These are phyloP conservation scores for Lactuca saligna DNA, from an alignment of 129 eudicot genomes.

Conservation along the genomic window DNA sequence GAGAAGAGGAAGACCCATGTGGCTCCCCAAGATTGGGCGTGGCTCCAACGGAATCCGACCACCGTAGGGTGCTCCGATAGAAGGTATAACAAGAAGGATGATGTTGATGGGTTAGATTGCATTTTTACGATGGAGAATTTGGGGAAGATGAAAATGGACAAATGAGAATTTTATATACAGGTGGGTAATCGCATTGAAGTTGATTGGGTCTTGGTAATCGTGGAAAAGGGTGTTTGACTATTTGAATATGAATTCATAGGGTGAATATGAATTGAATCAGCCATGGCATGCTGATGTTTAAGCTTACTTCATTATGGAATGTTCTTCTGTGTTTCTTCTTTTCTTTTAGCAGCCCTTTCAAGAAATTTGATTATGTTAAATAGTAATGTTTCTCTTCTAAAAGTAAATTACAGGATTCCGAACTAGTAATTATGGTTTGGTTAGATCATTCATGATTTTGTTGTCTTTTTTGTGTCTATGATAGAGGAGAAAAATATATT, in stretches of 20 bases:
- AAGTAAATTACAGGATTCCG: too few relatives aligned
- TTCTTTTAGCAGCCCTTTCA: constrained; percentile 18
- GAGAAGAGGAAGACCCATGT: constrained; percentile 60
- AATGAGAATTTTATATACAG: neutral
- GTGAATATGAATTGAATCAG: neutral
- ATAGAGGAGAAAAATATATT: too few relatives aligned
- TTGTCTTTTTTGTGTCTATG: too few relatives aligned
- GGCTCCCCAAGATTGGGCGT: constrained; percentile 57
- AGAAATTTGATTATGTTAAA: neutral
- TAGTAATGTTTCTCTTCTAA: neutral
- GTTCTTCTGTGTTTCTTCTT: constrained; percentile 29
- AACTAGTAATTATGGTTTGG: too few relatives aligned
- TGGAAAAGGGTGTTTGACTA: constrained; percentile 30
- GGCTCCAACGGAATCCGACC: constrained; percentile 57
- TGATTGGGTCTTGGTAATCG: constrained; percentile 24
- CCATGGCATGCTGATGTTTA: constrained; percentile 25
- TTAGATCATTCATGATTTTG: too few relatives aligned
- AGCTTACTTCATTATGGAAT: constrained; percentile 34
- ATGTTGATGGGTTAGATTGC: constrained; percentile 14
- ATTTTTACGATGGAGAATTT: constrained; percentile 1
- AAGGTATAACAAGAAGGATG: constrained; percentile 6
- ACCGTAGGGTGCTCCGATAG: constrained; percentile 47
- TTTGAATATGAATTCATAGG: constrained; percentile 3
- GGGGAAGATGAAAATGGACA: constrained; percentile 1
- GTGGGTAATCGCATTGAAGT: neutral